Percentiles rank a stretch among this genome's conserved stretches.
phyloP scores from a whole-genome alignment of 2,329 filamentous ascomycete species.

The Venturia aucupariae region DNA sequence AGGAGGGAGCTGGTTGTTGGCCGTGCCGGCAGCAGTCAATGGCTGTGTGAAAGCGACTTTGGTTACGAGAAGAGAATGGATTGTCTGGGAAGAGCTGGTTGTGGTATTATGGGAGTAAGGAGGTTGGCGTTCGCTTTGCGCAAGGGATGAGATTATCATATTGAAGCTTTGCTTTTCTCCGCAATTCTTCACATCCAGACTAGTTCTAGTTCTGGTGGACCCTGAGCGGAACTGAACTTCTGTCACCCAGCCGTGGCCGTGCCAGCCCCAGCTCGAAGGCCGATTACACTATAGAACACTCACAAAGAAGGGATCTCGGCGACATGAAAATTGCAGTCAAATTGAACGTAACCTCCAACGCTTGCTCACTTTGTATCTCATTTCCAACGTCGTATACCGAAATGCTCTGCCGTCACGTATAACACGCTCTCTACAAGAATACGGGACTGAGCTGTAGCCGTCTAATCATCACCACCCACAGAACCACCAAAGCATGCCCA shows the following conservation, averaged over 20 bases:
- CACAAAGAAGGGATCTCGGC: not conserved
- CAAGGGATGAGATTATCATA: not conserved
- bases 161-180: not conserved
- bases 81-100: not conserved
- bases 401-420: not conserved
- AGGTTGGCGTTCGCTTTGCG: not conserved
- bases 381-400: not conserved
- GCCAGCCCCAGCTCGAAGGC: not conserved
- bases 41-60: not conserved
- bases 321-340: not conserved
- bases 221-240: not conserved
- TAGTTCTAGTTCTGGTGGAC: too few relatives aligned
- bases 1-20: not conserved
- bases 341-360: too few relatives aligned
- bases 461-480: not conserved
- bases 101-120: not conserved
- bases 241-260: not conserved
- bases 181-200: not conserved
- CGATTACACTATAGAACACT: not conserved
- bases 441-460: not conserved
- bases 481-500: not conserved
- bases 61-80: not conserved
- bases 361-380: not conserved
- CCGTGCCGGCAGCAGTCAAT: not conserved
- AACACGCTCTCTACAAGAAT: not conserved